Evolutionary conservation across 2,329 filamentous ascomycete genomes (phyloP).

Genomic region (Cordyceps militaris): DNA sequence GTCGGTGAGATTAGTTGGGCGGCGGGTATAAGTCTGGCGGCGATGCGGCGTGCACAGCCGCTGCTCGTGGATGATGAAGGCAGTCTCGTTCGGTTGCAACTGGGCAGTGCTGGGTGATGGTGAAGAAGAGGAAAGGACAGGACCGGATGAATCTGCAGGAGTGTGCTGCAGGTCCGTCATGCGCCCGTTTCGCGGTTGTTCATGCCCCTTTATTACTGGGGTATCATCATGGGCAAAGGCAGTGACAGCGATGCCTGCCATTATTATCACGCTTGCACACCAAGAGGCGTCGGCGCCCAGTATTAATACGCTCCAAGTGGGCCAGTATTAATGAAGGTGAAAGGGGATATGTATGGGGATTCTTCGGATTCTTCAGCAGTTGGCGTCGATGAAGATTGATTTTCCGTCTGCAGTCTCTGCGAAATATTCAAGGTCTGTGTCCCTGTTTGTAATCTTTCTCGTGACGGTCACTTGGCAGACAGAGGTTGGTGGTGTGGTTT

Average conservation of each 20-base stretch:
- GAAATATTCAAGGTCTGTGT: no score
- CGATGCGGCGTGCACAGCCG: background rate
- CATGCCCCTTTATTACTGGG: conserved; percentile 8
- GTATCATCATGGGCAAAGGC: conserved; percentile 3
- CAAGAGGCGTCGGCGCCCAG: conserved; percentile 1
- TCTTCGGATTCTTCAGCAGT: background rate
- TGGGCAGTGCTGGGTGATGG: background rate
- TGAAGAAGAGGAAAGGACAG: conserved; percentile 3
- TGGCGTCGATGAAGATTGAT: background rate
- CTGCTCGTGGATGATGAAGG: background rate
- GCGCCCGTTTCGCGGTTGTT: conserved; percentile 2
- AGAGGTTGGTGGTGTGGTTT: background rate
- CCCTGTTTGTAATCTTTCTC: no score
- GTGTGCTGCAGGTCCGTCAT: background rate
- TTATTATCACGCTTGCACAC: no score
- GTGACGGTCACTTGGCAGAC: no score
- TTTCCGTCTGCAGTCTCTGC: background rate
- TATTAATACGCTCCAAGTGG: conserved; percentile 8
- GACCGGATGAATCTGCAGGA: background rate
- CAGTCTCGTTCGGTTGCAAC: background rate
- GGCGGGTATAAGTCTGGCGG: background rate
- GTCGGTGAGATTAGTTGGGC: conserved; percentile 1
- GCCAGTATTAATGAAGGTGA: conserved; percentile 8
- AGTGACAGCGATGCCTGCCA: conserved; percentile 8
- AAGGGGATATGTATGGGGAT: background rate